phyloP scores from a whole-genome alignment of 2,329 filamentous ascomycete genomes.

The Talaromyces sp. region DNA sequence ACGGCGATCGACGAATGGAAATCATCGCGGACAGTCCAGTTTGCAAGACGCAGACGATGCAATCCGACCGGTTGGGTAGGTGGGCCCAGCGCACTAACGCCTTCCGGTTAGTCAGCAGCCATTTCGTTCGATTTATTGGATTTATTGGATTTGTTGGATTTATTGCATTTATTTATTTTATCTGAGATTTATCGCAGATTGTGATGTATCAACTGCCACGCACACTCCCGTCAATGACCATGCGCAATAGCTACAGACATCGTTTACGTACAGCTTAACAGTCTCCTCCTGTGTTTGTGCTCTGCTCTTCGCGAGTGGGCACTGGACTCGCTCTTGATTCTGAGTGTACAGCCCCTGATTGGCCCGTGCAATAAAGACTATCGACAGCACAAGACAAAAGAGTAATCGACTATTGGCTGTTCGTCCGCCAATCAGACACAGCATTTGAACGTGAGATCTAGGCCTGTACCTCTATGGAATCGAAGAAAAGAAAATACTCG shows the following conservation, averaged over 20 bases:
- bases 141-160: too few species aligned
- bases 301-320: background rate
- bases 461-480: background rate
- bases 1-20: background rate
- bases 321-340: background rate
- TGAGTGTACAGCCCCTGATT: background rate
- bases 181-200: background rate
- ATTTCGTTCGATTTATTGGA: background rate
- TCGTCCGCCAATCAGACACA: conserved; percentile 1
- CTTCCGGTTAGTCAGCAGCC: background rate
- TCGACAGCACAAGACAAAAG: background rate
- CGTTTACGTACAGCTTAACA: too few species aligned
- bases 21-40: background rate
- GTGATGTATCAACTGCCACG: background rate
- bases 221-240: too few species aligned
- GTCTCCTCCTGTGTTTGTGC: too few species aligned
- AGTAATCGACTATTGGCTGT: background rate
- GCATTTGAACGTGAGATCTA: background rate
- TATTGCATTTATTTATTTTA: too few species aligned
- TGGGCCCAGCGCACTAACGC: background rate
- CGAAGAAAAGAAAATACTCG: background rate
- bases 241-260: too few species aligned
- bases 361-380: background rate
- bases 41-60: background rate
- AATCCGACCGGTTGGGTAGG: conserved; percentile 15